Base-by-base conservation (phyloP, 305 asterid genomes). In the Solanum hybrid region DNA sequence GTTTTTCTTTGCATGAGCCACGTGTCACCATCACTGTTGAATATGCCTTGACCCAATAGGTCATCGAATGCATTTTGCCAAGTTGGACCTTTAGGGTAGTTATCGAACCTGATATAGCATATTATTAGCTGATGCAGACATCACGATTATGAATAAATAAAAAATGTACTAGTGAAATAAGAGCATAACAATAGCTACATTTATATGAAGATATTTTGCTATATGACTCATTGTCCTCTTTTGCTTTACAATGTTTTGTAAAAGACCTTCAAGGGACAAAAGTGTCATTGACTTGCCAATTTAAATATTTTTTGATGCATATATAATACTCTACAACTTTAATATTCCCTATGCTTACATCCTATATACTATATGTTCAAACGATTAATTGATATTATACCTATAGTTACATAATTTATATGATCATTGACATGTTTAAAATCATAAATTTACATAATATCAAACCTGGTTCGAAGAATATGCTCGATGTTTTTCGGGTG, bases 401-500 rank as follows among this genome's bases (percentile, higher is more conserved):
- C 26, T 15, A 15, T 76, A 76, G 26, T 31, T 76, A 76, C 81
- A 12, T 39, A 39, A 39, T 11, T 39, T 39, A 31, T 31, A 32
- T 2, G 2, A 76, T 14, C 24, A 61, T 33, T n/a, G 45, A 33
- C 17, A 78, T 0, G 1, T 33, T 78, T 78, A 22, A 78, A 33
- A 78, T 33, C 17, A 10, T 6, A 76, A 76, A 26, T 76, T 31
- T 2, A 31, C 12, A 9, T 17, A 22, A 34, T 79, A 22, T 79
- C 31, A 89, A 96, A 96, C 93, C 97, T 93, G 83, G 96, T 94
- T 77, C 95, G 91, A n/a, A 96, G 98, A 38, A 96, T 94, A 78
- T 96, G 98, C 83, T 96, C 98, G 45, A 96, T 93, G 90, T 96
- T 96, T 45, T 93, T 95, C 0, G 98, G 98, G 94, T 96, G 95